Evolutionary conservation across 2,329 filamentous ascomycete genomes (phyloP).

Genomic region (Penicillium verrucosum): DNA sequence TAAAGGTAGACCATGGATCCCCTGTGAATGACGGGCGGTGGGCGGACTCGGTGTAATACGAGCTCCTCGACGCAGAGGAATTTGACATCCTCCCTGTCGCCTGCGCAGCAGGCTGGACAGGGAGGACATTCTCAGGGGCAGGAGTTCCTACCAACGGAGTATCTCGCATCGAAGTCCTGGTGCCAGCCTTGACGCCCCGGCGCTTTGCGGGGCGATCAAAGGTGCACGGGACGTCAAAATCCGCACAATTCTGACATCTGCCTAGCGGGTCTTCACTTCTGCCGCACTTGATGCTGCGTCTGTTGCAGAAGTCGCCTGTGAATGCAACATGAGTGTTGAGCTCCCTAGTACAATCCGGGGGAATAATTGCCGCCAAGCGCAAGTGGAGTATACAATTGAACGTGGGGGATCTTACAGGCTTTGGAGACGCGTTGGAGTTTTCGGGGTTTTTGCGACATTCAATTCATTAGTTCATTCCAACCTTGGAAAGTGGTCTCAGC

Average conservation of each 20-base stretch:
- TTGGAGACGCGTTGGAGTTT: conserved; percentile 29
- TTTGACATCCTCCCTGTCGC: conserved; percentile 11
- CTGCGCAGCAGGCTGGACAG: neutral
- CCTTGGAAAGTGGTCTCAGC: neutral
- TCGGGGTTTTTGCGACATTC: conserved; percentile 28
- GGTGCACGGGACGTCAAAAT: conserved; percentile 51
- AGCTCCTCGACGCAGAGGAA: conserved; percentile 20
- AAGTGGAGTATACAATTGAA: conserved; percentile 11
- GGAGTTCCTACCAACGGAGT: conserved; percentile 2
- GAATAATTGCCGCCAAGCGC: conserved; percentile 3
- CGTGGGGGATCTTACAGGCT: conserved; percentile 21
- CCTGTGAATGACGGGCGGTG: conserved; percentile 14
- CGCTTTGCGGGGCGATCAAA: conserved; percentile 47
- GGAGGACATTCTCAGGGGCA: conserved; percentile 1
- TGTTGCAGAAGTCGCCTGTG: conserved; percentile 50
- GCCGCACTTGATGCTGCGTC: conserved; percentile 47
- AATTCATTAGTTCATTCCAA: conserved; percentile 16
- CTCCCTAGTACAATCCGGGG: neutral
- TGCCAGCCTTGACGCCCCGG: conserved; percentile 31
- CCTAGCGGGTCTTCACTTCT: conserved; percentile 34
- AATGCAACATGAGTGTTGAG: conserved; percentile 8
- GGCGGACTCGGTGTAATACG: conserved; percentile 12
- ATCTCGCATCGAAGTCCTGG: conserved; percentile 9
- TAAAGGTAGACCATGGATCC: conserved; percentile 22
- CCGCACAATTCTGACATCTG: conserved; percentile 50